phyloP scores from a whole-genome alignment of 768 basidiomycete species.

The Mycena indigotica region DNA sequence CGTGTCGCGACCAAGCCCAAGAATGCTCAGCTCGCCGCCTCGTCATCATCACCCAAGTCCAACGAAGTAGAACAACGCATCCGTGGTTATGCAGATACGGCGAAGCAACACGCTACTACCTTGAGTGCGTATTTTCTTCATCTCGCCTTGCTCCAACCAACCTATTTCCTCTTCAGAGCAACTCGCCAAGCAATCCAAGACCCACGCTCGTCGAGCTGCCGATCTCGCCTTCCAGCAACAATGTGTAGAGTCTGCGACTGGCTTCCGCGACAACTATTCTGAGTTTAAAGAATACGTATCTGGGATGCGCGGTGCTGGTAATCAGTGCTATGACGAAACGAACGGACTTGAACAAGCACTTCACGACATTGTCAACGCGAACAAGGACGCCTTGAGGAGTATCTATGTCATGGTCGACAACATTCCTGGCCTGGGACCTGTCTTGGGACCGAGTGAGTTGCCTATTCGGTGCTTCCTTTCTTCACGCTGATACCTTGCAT shows the following conservation, averaged over 20 bases:
- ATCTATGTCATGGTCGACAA: slow-evolving; percentile 35
- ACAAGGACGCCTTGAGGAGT: slow-evolving; percentile 47
- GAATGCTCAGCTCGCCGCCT: slow-evolving; percentile 25
- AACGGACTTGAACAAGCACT: slow-evolving; percentile 49
- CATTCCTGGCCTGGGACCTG: slow-evolving; percentile 50
- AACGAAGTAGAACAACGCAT: slow-evolving; percentile 3
- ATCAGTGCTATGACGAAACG: slow-evolving; percentile 49
- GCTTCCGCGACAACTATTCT: slow-evolving; percentile 35
- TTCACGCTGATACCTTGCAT: slow-evolving; percentile 3
- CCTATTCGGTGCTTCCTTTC: background rate
- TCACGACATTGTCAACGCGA: slow-evolving; percentile 49
- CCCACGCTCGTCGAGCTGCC: slow-evolving; percentile 20
- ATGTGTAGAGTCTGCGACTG: slow-evolving; percentile 36
- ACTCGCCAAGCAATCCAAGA: slow-evolving; percentile 36
- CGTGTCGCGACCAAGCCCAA: slow-evolving; percentile 11
- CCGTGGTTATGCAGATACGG: background rate
- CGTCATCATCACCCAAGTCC: slow-evolving; percentile 6
- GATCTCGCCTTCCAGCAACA: slow-evolving; percentile 41
- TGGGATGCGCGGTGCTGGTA: slow-evolving; percentile 48
- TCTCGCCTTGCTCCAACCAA: background rate
- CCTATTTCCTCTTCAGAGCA: slow-evolving; percentile 26
- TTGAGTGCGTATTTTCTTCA: slow-evolving; percentile 31
- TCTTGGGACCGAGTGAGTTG: slow-evolving; percentile 58
- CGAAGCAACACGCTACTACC: slow-evolving; percentile 19
- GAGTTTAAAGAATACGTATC: slow-evolving; percentile 35